A percentile compares a stretch with the other conserved stretches of the same genome.
phyloP scores from a whole-genome alignment of 805 yeast genomes.

The Saccharomyces paradoxus region DNA sequence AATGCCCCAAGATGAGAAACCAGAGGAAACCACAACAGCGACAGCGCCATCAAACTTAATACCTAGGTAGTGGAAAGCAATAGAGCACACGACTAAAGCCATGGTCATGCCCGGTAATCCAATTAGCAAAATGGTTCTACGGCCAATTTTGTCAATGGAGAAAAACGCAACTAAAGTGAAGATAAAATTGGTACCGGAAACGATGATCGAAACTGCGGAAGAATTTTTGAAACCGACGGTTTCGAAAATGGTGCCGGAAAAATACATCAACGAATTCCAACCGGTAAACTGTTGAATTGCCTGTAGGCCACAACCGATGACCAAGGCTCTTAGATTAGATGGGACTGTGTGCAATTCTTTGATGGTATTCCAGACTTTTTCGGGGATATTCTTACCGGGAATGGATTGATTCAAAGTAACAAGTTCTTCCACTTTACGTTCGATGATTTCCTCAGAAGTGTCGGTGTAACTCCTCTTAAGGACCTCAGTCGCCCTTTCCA shows the following conservation, averaged over 20 bases:
- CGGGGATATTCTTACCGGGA: constrained; percentile 40
- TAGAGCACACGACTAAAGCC: constrained; percentile 76
- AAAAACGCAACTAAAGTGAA: constrained; percentile 81
- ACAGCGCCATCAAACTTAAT: constrained; percentile 46
- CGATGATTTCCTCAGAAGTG: constrained; percentile 56
- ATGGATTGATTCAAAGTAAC: constrained; percentile 37
- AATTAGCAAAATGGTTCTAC: constrained; percentile 68
- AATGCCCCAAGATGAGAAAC: constrained; percentile 78
- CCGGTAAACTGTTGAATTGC: constrained; percentile 97
- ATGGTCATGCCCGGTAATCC: constrained; percentile 83
- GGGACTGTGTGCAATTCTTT: constrained; percentile 58
- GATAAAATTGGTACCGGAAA: constrained; percentile 90
- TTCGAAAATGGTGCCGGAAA: constrained; percentile 85
- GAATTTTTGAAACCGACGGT: constrained; percentile 83
- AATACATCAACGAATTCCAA: constrained; percentile 93
- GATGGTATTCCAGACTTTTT: constrained; percentile 52
- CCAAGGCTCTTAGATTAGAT: constrained; percentile 79
- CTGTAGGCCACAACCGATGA: constrained; percentile 87
- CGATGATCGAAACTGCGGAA: constrained; percentile 88
- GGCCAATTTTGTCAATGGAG: constrained; percentile 80
- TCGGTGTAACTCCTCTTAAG: constrained; percentile 53
- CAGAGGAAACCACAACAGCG: constrained; percentile 36
- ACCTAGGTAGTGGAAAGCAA: constrained; percentile 83
- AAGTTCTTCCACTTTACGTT: constrained; percentile 62
- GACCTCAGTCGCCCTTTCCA: constrained; percentile 60